These are phyloP conservation scores for Penicillium egyptiacum DNA, from an alignment of 495 filamentous ascomycete genomes.

Conservation along the genomic window DNA sequence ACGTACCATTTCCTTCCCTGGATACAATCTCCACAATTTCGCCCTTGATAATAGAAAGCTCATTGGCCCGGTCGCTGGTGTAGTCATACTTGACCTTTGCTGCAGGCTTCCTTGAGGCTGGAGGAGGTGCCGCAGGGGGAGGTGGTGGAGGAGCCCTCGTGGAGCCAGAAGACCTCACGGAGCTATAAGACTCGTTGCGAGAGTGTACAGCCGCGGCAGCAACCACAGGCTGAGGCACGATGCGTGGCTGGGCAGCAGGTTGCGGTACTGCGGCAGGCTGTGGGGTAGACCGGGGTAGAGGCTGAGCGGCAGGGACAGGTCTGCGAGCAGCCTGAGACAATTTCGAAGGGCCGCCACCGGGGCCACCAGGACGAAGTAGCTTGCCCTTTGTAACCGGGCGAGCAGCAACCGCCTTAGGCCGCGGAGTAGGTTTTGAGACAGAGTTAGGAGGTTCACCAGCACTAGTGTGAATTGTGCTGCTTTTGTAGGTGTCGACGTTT, in stretches of 20 bases:
- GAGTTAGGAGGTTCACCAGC: slow-evolving; percentile 82
- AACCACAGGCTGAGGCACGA: slow-evolving; percentile 45
- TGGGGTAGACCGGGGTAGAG: slow-evolving; percentile 40
- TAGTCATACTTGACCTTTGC: slow-evolving; percentile 90
- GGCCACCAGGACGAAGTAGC: slow-evolving; percentile 85
- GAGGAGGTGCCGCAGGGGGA: slow-evolving; percentile 63
- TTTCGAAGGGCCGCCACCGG: slow-evolving; percentile 76
- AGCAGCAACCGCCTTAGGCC: slow-evolving; percentile 76
- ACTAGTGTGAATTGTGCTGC: slow-evolving; percentile 80
- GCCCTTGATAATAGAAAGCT: slow-evolving; percentile 72
- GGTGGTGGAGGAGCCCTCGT: slow-evolving; percentile 67
- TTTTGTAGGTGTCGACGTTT: slow-evolving; percentile 87
- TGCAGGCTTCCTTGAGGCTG: slow-evolving; percentile 65
- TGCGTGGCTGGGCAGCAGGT: slow-evolving; percentile 34
- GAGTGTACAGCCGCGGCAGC: slow-evolving; percentile 47
- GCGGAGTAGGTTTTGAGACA: slow-evolving; percentile 79
- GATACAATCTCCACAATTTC: slow-evolving; percentile 82
- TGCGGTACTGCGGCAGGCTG: slow-evolving; percentile 49
- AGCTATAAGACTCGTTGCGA: slow-evolving; percentile 53
- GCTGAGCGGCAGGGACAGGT: slow-evolving; percentile 34
- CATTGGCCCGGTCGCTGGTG: slow-evolving; percentile 70
- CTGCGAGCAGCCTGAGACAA: slow-evolving; percentile 52
- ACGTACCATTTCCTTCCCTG: slow-evolving; percentile 88
- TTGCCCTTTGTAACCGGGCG: slow-evolving; percentile 88
- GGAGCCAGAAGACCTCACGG: slow-evolving; percentile 55